Base-by-base conservation (phyloP, 441 rosid genomes). In the Erodium chrysanthum region DNA sequence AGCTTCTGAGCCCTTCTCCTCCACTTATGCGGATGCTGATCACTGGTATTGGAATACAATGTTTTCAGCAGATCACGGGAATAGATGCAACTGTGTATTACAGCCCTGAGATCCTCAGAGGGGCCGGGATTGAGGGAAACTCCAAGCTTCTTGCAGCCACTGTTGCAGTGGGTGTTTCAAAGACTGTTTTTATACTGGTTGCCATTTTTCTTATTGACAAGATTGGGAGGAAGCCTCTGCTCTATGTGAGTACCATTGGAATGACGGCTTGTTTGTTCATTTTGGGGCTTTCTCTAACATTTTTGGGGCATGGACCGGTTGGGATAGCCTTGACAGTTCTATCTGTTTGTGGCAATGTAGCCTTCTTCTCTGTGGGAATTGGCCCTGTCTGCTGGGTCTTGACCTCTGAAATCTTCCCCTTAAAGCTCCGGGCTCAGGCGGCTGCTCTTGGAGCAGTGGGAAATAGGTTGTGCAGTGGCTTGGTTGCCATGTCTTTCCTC, bases 301-400 rank as follows among this genome's bases (percentile, higher is more conserved):
- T 77, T 21, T 18, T 73, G 23, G 77, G 77, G 31, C 21, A 73
- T 21, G 76, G 75, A 40, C 9, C 40, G 31, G 23, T 77, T 0
- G 80, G 78, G 37, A 70, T 79, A 27, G 66, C 23, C 1, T 46
- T 82, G 15, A 73, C 83, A 21, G 67, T 77, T 14, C 25, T 82
- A 12, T 71, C 70, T 0, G 80, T 79, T n/a, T 79, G 80, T 70
- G 77, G 79, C 46, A 79, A 77, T 11, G 81, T 79, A 48, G 83
- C 81, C 22, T 82, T 82, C 77, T 82, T 82, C 71, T 82, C 83
- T 0, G 33, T 79, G 6, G 82, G 85, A 10, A 74, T 82, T 15
- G 85, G 85, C 9, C 85, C 82, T 0, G 20, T 82, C 17, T 77
- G 79, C 65, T 82, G 85, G 81, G 85, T 82, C 0, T 12, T 79